Conservation (phyloP, 1,284 basidiomycete genomes). For the Cryptococcus sp. region DNA sequence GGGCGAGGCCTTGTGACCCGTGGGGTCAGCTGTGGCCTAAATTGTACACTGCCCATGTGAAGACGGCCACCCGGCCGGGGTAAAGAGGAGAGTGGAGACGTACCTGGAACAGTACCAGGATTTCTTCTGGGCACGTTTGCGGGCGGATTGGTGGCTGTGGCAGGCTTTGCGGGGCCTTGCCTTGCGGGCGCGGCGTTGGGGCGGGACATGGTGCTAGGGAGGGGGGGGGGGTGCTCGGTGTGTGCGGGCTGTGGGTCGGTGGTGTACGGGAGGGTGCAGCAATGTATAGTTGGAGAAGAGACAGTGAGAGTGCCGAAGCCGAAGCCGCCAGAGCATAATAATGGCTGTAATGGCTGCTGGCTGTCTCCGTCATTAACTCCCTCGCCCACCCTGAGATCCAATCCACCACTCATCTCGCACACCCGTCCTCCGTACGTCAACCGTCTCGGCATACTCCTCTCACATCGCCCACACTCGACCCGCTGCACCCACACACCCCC, state of each 20-base stretch:
- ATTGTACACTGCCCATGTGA: neutral
- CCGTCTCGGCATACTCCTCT: neutral
- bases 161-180: slow-evolving; percentile 35
- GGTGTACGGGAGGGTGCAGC: neutral
- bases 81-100: neutral
- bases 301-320: too few relatives aligned
- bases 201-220: slow-evolving; percentile 45
- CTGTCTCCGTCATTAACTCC: too few relatives aligned
- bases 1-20: slow-evolving; percentile 42
- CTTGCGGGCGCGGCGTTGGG: slow-evolving; percentile 32
- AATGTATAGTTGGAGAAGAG: too few relatives aligned
- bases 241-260: too few relatives aligned
- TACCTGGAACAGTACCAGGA: slow-evolving; percentile 45
- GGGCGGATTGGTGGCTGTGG: slow-evolving; percentile 16
- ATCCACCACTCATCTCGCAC: neutral
- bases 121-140: slow-evolving; percentile 36
- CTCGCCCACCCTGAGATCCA: too few relatives aligned
- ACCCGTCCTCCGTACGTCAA: neutral
- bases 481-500: neutral
- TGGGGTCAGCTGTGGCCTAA: neutral
- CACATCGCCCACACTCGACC: too few relatives aligned
- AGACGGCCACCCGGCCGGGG: neutral
- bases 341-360: too few relatives aligned
- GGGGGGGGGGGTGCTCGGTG: neutral
- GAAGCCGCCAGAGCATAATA: too few relatives aligned